These are phyloP conservation scores for Wickerhamiella brachini DNA, from an alignment of 805 yeast genomes.

Conservation along the genomic window DNA sequence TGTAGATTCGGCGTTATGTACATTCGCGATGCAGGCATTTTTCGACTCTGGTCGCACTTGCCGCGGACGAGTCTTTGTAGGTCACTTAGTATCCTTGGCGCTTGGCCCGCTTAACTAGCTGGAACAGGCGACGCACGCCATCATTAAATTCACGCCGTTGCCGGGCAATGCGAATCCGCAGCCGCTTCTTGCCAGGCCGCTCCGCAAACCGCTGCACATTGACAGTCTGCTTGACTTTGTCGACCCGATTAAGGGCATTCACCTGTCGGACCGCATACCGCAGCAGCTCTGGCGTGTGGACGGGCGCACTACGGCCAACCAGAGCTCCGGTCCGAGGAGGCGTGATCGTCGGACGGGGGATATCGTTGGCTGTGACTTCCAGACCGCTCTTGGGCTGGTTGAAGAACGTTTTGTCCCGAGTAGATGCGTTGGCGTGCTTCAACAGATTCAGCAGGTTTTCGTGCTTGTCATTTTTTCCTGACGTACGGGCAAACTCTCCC, in stretches of 20 bases:
- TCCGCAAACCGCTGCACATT: constrained; percentile 22
- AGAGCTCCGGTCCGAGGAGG: constrained; percentile 23
- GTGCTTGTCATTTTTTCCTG: neutral
- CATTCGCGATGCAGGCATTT: neutral
- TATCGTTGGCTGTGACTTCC: neutral
- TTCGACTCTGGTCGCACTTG: neutral
- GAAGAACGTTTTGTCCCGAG: neutral
- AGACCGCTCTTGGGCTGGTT: neutral
- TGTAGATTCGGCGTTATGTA: neutral
- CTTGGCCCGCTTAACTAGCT: constrained; percentile 22
- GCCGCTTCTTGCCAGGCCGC: constrained; percentile 24
- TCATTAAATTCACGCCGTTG: constrained; percentile 21
- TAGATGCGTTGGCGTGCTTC: neutral
- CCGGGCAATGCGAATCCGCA: constrained; percentile 21
- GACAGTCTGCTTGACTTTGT: constrained; percentile 18
- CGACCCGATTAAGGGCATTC: constrained; percentile 18
- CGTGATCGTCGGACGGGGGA: constrained; percentile 1
- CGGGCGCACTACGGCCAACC: constrained; percentile 23
- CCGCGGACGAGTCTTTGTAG: neutral
- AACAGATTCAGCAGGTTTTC: neutral
- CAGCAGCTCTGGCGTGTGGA: constrained; percentile 15
- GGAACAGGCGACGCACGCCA: constrained; percentile 24
- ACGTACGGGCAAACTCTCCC: too few species aligned
- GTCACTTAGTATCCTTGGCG: neutral
- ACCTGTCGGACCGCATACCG: constrained; percentile 17